phyloP scores from a whole-genome alignment of 345 rosid species.

The Eucalyptus paniculata region DNA sequence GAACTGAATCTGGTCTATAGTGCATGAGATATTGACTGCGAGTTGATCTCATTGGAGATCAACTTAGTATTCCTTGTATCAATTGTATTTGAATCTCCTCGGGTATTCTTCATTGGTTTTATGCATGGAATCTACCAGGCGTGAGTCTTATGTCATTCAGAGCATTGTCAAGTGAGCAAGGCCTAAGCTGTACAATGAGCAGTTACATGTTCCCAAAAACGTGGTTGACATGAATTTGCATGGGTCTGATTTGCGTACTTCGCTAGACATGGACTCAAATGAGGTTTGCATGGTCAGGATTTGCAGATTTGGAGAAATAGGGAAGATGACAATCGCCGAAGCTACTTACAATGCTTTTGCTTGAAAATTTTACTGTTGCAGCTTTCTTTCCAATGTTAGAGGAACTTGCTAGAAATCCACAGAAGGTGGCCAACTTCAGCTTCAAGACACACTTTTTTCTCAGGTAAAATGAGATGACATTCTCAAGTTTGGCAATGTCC shows the following conservation, averaged over 20 bases:
- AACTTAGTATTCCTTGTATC: background rate
- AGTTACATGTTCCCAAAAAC: background rate
- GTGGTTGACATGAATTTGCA: background rate
- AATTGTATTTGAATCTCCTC: background rate
- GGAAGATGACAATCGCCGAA: constrained; percentile 7
- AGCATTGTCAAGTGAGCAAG: background rate
- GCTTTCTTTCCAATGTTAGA: constrained; percentile 19
- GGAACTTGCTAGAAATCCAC: background rate
- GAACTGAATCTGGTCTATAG: background rate
- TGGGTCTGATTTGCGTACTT: background rate
- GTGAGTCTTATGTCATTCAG: background rate
- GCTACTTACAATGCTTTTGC: constrained; percentile 1
- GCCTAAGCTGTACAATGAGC: background rate
- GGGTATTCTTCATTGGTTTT: background rate
- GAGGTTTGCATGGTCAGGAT: background rate
- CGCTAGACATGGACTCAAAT: background rate
- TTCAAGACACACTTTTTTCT: background rate
- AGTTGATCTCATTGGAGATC: background rate
- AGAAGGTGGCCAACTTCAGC: background rate
- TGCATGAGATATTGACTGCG: background rate
- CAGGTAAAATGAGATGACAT: background rate
- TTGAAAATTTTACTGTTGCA: constrained; percentile 4
- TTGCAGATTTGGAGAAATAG: background rate
- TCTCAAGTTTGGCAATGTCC: background rate
- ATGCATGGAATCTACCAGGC: background rate